Evolutionary conservation across 2,329 filamentous ascomycete species (phyloP), one percentile per base, ranked within the genome.

Genomic region (Colletotrichum higginsianum): DNA sequence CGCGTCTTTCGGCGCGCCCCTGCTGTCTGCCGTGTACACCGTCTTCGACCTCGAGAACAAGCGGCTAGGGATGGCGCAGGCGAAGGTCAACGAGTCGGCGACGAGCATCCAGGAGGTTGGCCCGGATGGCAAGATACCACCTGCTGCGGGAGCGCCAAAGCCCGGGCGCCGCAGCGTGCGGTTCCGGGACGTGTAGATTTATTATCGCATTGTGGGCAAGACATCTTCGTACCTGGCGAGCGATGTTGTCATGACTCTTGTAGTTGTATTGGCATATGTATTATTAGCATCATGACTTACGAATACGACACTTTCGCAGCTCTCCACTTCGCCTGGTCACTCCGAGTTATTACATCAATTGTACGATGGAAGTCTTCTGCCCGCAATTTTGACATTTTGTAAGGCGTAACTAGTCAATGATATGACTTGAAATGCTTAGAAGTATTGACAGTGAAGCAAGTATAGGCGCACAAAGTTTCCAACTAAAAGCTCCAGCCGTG

Each of bases 1-100:
- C 8, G 61, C 61, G 16, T 64, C 49, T 15, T 21, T 64, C 12
- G 57, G 38, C 23, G 55, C 55, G 2, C 55, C 55, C 8, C 35
- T 42, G 55, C 38, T 44, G 3, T 57, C 55, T 38, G 55, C 55
- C 13, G 38, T 57, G 21, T 57, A 44, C 21, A 42, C 55, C 2
- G 38, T 57, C 12, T 57, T 57, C 7, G 38, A 57, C 26, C 38
- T 57, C 6, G 38, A 57, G 55, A 38, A 57, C n/a, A 57, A 42
- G 12, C 55, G 11, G 13, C 4, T 57, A 7, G 21, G 38, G 1
- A 57, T 57, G 55, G 55, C 55, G 42, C 55, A 57, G 9, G 55
- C 55, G 6, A 42, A 57, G 21, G 18, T 57, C 2, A 57, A 57
- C 3, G 55, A 57, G 38, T 42, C 38, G 2, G 38, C n/a, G 1